These are phyloP conservation scores for Pseudogymnoascus sp. DNA, from an alignment of 2,329 filamentous ascomycete species.

Conservation along the genomic window DNA sequence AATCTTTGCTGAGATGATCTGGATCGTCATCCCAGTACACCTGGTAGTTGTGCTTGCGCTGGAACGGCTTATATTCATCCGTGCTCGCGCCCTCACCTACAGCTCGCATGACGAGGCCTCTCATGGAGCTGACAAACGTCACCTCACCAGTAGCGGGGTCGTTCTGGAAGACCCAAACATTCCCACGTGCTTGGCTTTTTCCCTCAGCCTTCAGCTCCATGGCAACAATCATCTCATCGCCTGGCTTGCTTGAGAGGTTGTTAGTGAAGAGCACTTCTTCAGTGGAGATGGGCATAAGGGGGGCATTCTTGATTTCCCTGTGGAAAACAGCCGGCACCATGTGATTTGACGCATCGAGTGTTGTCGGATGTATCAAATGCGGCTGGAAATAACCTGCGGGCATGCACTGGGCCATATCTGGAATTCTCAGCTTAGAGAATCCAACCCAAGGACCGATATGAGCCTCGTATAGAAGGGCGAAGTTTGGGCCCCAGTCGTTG, in stretches of 20 bases:
- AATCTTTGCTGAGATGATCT: not conserved
- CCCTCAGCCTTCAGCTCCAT: conserved; percentile 7
- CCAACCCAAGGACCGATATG: conserved; percentile 4
- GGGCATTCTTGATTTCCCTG: not conserved
- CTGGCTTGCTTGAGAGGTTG: conserved; percentile 6
- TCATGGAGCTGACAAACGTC: not conserved
- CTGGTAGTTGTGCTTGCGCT: conserved; percentile 10
- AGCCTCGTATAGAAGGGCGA: conserved; percentile 13
- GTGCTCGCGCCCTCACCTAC: conserved; percentile 2
- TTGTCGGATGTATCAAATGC: conserved; percentile 1
- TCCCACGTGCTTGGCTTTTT: not conserved
- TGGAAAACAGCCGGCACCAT: not conserved
- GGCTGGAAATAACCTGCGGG: conserved; percentile 3
- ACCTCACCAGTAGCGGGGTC: not conserved
- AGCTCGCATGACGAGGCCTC: not conserved
- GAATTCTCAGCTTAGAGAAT: conserved; percentile 7
- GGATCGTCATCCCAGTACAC: conserved; percentile 7
- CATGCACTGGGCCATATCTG: conserved; percentile 12
- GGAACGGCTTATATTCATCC: conserved; percentile 8
- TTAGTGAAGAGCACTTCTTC: not conserved
- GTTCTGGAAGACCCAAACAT: conserved; percentile 9
- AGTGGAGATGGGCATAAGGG: not conserved
- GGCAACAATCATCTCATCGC: conserved; percentile 7
- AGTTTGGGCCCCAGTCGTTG: conserved; percentile 12
- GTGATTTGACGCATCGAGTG: conserved; percentile 13